Evolutionary conservation across 305 asterid species (phyloP).

Genomic region (Solanum aculeatissimum): DNA sequence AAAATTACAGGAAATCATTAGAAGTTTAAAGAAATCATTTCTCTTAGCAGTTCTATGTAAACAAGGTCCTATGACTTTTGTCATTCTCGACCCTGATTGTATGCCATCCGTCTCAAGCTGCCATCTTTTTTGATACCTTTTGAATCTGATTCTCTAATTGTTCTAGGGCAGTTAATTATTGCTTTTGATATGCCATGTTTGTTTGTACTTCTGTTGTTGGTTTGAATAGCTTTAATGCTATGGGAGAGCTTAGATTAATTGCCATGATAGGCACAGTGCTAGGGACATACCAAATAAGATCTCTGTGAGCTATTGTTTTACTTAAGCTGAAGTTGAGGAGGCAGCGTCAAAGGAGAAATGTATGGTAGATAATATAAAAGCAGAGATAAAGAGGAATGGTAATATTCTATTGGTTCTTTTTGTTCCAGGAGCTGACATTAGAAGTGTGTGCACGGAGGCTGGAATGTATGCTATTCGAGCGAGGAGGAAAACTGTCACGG

Average conservation of each 20-base stretch:
- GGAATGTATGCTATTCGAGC: slow-evolving; percentile 92
- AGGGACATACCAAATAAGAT: background rate
- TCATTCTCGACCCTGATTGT: background rate
- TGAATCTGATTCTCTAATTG: background rate
- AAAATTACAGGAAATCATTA: background rate
- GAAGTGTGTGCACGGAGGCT: slow-evolving; percentile 93
- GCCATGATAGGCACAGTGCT: background rate
- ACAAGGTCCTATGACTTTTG: background rate
- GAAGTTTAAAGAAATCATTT: background rate
- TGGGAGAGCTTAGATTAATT: background rate
- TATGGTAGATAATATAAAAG: background rate
- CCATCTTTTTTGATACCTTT: background rate
- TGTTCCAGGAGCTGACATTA: slow-evolving; percentile 69
- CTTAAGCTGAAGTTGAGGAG: background rate
- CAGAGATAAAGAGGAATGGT: background rate
- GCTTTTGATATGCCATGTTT: background rate
- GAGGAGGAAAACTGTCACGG: slow-evolving; percentile 81
- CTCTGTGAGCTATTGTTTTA: background rate
- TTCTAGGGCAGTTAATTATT: background rate
- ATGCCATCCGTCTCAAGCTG: background rate
- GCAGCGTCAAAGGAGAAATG: background rate
- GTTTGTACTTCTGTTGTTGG: background rate
- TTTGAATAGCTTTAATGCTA: background rate
- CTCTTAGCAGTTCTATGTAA: background rate
- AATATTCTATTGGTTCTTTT: background rate